Conservation (phyloP, 73 alveolate species). For the Symbiodinium pilosum region DNA sequence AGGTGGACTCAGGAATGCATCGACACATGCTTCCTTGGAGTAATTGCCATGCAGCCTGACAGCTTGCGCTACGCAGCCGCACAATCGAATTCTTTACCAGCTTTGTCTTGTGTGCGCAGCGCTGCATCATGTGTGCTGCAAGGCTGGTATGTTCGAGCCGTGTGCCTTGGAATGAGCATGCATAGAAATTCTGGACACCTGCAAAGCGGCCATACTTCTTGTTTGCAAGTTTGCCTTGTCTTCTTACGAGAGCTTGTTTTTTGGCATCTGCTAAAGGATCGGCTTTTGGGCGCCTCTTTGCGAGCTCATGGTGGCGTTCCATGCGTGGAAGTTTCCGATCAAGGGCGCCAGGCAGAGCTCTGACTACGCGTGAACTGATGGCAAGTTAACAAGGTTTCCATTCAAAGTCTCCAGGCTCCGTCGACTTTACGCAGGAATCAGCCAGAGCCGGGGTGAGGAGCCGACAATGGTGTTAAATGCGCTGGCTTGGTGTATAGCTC, state of each 20-base stretch:
- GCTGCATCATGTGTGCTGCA: background rate
- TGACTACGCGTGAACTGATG: background rate
- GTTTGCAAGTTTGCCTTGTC: background rate
- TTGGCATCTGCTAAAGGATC: background rate
- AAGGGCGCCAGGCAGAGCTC: constrained; percentile 57
- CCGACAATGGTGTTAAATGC: background rate
- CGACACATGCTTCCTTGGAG: constrained; percentile 34
- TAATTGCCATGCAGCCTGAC: constrained; percentile 32
- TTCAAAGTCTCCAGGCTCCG: constrained; percentile 22
- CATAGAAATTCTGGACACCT: no score
- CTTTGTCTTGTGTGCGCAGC: no score
- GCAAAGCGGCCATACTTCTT: background rate
- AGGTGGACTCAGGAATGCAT: constrained; percentile 45
- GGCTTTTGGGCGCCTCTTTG: constrained; percentile 80
- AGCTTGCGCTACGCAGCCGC: background rate
- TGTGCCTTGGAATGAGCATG: background rate
- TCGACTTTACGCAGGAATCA: constrained; percentile 57
- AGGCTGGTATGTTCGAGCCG: constrained; percentile 31
- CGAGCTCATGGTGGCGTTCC: constrained; percentile 83
- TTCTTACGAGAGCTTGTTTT: no score
- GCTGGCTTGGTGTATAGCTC: background rate
- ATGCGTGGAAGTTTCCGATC: constrained; percentile 71
- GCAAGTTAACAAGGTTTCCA: background rate
- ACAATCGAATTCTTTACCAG: no score
- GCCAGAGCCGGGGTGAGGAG: constrained; percentile 86